Evolutionary conservation across 441 rosid species (phyloP), one percentile per base, ranked within the genome.

Genomic region (Francoa sonchifolia): DNA sequence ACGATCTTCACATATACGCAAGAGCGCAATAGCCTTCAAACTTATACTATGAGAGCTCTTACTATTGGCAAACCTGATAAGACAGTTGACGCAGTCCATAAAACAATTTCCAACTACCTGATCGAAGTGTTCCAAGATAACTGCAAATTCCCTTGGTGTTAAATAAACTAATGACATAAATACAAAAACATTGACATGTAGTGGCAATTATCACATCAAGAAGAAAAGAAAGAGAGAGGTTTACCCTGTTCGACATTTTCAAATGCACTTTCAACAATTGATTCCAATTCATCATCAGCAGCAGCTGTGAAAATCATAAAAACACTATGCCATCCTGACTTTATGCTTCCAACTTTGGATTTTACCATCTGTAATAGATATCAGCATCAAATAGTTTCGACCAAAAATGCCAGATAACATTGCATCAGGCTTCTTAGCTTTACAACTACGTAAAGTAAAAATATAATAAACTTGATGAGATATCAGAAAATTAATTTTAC

Each of bases 221-320:
- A 45, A 33, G 50, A 17, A 21, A 19, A 35, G 12, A 3, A 48
- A 59, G 30, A 39, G 40, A 8, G 21, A 13, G 12, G 19, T 23
- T 61, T 53, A 92, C 99, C 99, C 58, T 87, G 97, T 69, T 92
- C 99, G 60, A 92, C 97, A 59, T 92, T 92, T 73, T 92, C 99
- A 69, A 92, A 92, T 43, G 99, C 92, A 62, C 82, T 81, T 63
- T 92, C 99, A 72, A 84, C 94, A 66, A 87, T 87, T 23, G 89
- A 68, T 67, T 92, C 97, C 57, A 75, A 48, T 42, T 83, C 89
- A 59, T 87, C 95, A 48, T 87, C 99, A 53, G 99, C 99, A 39
- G 99, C 84, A 27, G 99, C 97, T 2, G 94, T 86, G 63, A 92
- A 92, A 62, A 87, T 74, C 97, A 92, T 87, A 67, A 92, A 92